A percentile compares a stretch with the other conserved stretches of the same genome.
phyloP scores from a whole-genome alignment of 2,329 filamentous ascomycete genomes.

The Volutella citrinella region DNA sequence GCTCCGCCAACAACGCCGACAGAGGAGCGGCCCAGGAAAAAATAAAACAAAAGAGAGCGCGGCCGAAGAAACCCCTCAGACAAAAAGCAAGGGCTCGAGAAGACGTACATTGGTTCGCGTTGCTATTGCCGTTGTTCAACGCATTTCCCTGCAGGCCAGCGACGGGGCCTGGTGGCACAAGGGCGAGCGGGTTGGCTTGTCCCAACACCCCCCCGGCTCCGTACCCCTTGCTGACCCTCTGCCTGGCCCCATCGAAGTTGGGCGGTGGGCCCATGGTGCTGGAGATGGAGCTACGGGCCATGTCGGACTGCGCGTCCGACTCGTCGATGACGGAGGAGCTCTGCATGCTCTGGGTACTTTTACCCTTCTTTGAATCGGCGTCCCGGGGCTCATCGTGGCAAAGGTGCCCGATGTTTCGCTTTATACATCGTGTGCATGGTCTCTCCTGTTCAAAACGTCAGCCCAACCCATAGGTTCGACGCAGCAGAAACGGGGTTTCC shows the following conservation, averaged over 20 bases:
- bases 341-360: conserved; percentile 48
- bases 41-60: conserved; percentile 18
- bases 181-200: conserved; percentile 56
- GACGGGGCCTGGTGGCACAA: conserved; percentile 69
- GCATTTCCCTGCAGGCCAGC: conserved; percentile 64
- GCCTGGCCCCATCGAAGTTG: conserved; percentile 32
- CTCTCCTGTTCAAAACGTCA: conserved; percentile 63
- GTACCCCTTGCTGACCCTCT: conserved; percentile 42
- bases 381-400: conserved; percentile 98
- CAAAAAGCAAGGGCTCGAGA: conserved; percentile 23
- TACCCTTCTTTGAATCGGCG: conserved; percentile 73
- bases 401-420: conserved; percentile 96
- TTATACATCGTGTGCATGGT: conserved; percentile 95
- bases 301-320: conserved; percentile 50
- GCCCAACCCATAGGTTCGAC: no score
- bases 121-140: conserved; percentile 51
- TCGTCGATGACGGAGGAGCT: conserved; percentile 56
- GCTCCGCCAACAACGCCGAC: conserved; percentile 16
- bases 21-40: no score
- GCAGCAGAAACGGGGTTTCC: no score
- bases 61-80: conserved; percentile 14
- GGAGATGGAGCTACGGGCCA: conserved; percentile 53
- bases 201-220: conserved; percentile 41
- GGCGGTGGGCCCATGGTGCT: conserved; percentile 54
- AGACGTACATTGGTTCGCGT: conserved; percentile 72